Evolutionary conservation across 768 basidiomycete species (phyloP), one percentile per base, ranked within the genome.

Genomic region (Lactifluus rugatus): DNA sequence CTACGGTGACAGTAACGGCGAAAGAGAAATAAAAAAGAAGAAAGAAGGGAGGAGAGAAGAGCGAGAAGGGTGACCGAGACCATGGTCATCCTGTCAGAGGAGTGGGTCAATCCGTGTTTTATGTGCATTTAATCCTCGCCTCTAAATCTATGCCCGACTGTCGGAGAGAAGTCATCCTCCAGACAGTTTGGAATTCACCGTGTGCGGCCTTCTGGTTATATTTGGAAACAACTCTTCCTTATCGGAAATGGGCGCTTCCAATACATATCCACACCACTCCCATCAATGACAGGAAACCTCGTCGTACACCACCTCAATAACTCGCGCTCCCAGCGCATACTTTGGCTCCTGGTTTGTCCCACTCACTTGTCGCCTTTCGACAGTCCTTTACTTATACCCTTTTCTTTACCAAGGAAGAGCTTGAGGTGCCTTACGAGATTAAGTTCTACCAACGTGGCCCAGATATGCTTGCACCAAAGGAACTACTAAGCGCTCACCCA

Each of bases 271-370:
- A 31, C 28, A 9, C 9, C 28, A 31, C n/a, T 31, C 16, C 8
- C 47, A n/a, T 1, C 21, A 10, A 32, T 21, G 41, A 23, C 37
- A 13, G 25, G 25, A 34, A 66, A 50, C 25, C 54, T 71, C 45
- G 45, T 66, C 26, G 60, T 80, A 8, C 78, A 79, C 57, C 76
- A 79, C 62, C 68, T 80, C 7, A 72, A 76, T 55, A 65, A 78
- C 56, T 77, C 77, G 8, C 75, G 77, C n/a, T 77, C 79, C 6
- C 77, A 77, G 59, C 70, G 78, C 21, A 68, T 81, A 46, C 68
- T 79, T 14, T 81, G 78, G 78, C 67, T 80, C 34, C 64, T 75
- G 59, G 73, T 74, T 19, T 42, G 66, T 53, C 49, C 41, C 48
- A 48, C 48, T 53, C 17, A 52, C 21, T 7, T 11, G 23, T 7